Conservation (phyloP, 2,329 filamentous ascomycete genomes). For the Fusarium xylarioides region DNA sequence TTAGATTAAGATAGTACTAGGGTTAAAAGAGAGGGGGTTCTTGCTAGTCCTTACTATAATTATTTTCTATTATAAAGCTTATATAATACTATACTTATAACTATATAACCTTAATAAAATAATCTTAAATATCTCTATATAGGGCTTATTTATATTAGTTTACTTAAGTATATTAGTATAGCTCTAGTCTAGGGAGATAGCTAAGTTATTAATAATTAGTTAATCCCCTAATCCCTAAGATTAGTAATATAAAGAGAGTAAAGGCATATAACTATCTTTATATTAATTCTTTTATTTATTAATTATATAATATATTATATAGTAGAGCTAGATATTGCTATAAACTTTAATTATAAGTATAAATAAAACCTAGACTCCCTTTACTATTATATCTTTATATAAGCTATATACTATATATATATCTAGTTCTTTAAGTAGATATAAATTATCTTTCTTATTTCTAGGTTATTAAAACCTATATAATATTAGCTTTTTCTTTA, state of each 20-base stretch:
- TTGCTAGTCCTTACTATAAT: not conserved
- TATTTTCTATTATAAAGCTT: not conserved
- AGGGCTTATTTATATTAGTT: not conserved
- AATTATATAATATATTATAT: not conserved
- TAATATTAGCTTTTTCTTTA: not conserved
- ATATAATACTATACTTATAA: not conserved
- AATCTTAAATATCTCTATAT: not conserved
- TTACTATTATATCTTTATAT: not conserved
- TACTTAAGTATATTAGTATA: not conserved
- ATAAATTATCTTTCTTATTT: not conserved
- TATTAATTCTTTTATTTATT: not conserved
- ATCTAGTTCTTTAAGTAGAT: not conserved
- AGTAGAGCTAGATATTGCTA: not conserved
- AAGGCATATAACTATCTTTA: not conserved
- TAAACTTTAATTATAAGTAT: not conserved
- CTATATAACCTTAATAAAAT: not conserved
- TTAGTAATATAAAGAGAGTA: not conserved
- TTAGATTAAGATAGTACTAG: not conserved
- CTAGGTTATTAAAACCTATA: not conserved
- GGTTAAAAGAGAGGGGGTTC: not conserved
- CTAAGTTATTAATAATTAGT: not conserved
- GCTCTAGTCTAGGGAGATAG: not conserved
- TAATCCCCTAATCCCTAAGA: not conserved
- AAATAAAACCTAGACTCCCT: not conserved
- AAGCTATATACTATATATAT: not conserved